Base-by-base conservation (phyloP, 2,329 filamentous ascomycete genomes). In the Immersiporthe knoxdaviesiana region DNA sequence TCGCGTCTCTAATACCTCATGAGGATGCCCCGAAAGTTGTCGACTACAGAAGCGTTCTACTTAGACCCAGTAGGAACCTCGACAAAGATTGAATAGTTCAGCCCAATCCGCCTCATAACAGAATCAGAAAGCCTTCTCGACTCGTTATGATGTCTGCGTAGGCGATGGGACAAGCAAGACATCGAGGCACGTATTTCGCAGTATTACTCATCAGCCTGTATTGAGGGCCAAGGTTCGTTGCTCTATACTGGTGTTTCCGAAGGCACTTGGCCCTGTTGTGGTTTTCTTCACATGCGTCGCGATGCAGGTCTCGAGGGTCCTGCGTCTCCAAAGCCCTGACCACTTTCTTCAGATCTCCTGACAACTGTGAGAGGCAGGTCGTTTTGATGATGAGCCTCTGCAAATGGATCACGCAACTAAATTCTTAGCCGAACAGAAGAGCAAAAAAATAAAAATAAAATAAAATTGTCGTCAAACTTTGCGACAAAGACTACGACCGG, bases 361-460 rank as follows among this genome's bases (percentile, higher is more conserved):
- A 32, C 54, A 18, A 32, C 52, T 56, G 12, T 60, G 37, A 30
- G 37, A 59, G 50, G 64, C 54, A 66, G 64, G 64, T 66, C 50
- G 27, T 27, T n/a, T n/a, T 47, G 50, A 47, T 21, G 32, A 50
- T 24, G 14, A 18, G 32, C 21, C 12, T 50, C 35, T 47, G 18
- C 52, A 30, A 37, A 35, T 12, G 8, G 27, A 63, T 66, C 37
- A 24, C 64, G 64, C 64, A 66, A 66, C 47, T 44, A 18, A 24
- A 35, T 47, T 47, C 24, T 50, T 24, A 24, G 32, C n/a, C 10
- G n/a, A 56, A 8, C 18, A 32, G 24, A 37, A 27, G n/a, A n/a
- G n/a, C n/a, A n/a, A n/a, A n/a, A n/a, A n/a, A n/a, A n/a, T n/a
- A n/a, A n/a, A 35, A 35, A 35, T 35, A 35, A 35, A 8, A 35